Evolutionary conservation across 2,329 filamentous ascomycete species (phyloP).

Genomic region (Aspergillus unguis): DNA sequence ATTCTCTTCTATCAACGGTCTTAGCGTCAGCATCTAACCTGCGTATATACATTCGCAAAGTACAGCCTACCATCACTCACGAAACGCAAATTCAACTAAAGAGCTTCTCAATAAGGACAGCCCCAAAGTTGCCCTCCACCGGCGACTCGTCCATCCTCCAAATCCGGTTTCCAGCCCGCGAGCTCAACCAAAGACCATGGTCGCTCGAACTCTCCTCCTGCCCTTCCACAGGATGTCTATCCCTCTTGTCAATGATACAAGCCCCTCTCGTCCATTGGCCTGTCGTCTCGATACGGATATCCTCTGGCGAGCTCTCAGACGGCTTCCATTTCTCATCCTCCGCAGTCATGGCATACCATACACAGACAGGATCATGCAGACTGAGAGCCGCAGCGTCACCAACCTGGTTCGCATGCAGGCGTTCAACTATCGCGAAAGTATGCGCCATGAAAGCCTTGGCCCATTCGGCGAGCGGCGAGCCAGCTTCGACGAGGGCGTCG

Average conservation of each 20-base stretch:
- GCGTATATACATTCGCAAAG: too few relatives aligned
- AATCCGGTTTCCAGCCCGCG: conserved; percentile 72
- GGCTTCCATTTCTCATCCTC: conserved; percentile 39
- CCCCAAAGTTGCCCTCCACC: conserved; percentile 64
- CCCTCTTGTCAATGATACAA: conserved; percentile 76
- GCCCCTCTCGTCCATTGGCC: conserved; percentile 95
- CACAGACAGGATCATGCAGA: conserved; percentile 72
- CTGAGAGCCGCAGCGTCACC: conserved; percentile 55
- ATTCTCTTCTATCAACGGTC: too few relatives aligned
- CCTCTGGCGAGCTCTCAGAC: conserved; percentile 60
- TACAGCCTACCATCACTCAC: background rate
- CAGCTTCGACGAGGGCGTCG: conserved; percentile 54
- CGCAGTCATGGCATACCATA: conserved; percentile 71
- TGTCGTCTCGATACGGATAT: conserved; percentile 82
- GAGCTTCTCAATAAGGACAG: conserved; percentile 62
- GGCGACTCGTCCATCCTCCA: conserved; percentile 68
- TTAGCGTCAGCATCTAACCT: too few relatives aligned
- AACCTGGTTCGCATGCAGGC: conserved; percentile 54
- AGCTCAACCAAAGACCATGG: conserved; percentile 70
- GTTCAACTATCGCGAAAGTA: conserved; percentile 66
- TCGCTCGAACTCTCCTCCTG: conserved; percentile 65
- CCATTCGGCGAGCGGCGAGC: conserved; percentile 73
- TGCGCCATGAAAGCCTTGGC: conserved; percentile 67
- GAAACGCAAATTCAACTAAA: conserved; percentile 40
- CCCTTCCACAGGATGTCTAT: conserved; percentile 42